phyloP scores from a whole-genome alignment of 805 yeast genomes.

The Hemisphaericaspora nanyangensis region DNA sequence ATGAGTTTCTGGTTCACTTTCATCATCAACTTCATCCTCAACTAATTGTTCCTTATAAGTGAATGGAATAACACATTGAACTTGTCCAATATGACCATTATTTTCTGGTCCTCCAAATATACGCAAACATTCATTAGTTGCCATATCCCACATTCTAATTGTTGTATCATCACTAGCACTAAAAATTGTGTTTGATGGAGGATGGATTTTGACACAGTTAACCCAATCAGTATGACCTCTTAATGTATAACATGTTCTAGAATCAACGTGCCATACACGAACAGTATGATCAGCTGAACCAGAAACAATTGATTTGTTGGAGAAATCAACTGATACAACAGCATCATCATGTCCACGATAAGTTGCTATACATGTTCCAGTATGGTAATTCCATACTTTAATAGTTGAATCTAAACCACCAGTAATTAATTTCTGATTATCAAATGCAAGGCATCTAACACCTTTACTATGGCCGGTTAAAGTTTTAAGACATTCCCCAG shows the following conservation, averaged over 20 bases:
- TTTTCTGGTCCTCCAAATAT: conserved; percentile 72
- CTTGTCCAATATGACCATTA: conserved; percentile 90
- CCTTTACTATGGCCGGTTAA: conserved; percentile 87
- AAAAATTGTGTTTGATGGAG: conserved; percentile 71
- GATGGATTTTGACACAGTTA: conserved; percentile 82
- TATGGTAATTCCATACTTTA: conserved; percentile 92
- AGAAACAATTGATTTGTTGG: conserved; percentile 75
- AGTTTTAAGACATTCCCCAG: conserved; percentile 74
- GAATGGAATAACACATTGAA: conserved; percentile 87
- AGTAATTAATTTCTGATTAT: conserved; percentile 82
- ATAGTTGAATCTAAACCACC: conserved; percentile 91
- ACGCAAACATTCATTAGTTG: conserved; percentile 71
- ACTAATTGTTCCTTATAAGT: conserved; percentile 60
- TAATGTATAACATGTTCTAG: conserved; percentile 85
- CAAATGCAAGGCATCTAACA: conserved; percentile 80
- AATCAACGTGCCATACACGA: conserved; percentile 95
- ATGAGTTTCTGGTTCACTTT: conserved; percentile 17
- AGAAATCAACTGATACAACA: conserved; percentile 80
- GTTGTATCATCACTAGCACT: conserved; percentile 92
- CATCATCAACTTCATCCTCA: conserved; percentile 43
- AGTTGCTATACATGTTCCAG: conserved; percentile 92
- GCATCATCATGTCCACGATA: conserved; percentile 89
- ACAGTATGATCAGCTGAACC: conserved; percentile 92
- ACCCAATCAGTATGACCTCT: conserved; percentile 95
- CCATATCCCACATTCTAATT: conserved; percentile 90